phyloP scores from a whole-genome alignment of 78 protist genomes.

The Chrysochromulina tobinii region DNA sequence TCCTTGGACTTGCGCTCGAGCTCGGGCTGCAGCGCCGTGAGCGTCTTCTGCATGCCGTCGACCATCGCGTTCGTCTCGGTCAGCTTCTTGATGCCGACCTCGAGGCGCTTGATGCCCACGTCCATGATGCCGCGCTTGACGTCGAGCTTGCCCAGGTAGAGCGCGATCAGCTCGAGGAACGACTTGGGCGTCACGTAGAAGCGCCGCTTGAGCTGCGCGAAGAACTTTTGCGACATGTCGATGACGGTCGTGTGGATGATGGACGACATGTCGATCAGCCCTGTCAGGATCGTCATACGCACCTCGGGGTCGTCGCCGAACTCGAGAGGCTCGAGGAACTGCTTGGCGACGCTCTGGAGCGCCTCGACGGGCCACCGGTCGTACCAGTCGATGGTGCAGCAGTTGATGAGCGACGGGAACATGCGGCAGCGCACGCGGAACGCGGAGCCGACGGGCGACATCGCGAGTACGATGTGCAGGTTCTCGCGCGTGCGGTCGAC shows the following conservation, averaged over 20 bases:
- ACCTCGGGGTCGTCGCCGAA: neutral
- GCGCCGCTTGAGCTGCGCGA: neutral
- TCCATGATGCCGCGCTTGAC: neutral
- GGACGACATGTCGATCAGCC: conserved; percentile 36
- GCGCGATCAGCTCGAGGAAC: conserved; percentile 42
- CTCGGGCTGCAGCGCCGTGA: conserved; percentile 64
- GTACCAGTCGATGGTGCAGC: conserved; percentile 75
- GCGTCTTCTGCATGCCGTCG: conserved; percentile 58
- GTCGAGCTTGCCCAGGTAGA: conserved; percentile 39
- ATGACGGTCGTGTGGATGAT: conserved; percentile 32
- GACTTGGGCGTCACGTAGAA: conserved; percentile 43
- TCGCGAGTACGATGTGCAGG: conserved; percentile 66
- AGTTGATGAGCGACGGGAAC: conserved; percentile 71
- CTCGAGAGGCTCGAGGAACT: conserved; percentile 19
- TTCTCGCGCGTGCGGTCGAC: conserved; percentile 54
- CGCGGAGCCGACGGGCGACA: conserved; percentile 69
- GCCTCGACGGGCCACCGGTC: conserved; percentile 74
- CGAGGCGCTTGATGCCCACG: neutral
- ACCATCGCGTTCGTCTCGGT: conserved; percentile 62
- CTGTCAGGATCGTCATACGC: neutral
- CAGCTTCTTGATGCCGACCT: conserved; percentile 67
- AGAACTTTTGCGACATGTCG: conserved; percentile 23
- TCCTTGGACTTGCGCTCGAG: conserved; percentile 31
- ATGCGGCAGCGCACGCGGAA: conserved; percentile 59
- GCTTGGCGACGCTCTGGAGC: conserved; percentile 40